Evolutionary conservation across 805 yeast genomes (phyloP).

Genomic region (Monosporozyma solicola): DNA sequence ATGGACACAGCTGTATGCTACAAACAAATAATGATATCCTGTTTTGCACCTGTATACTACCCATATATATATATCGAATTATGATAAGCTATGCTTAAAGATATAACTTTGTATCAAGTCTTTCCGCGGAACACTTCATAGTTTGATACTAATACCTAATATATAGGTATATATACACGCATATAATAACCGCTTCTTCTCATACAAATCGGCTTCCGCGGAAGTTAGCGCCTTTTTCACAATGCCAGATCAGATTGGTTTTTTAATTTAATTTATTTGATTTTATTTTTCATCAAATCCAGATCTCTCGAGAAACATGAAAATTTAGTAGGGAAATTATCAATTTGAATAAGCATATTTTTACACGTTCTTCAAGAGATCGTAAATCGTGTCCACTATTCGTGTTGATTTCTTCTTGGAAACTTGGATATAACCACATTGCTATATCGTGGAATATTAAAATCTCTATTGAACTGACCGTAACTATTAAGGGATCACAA

Average conservation of each 20-base stretch:
- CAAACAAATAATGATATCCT: slow-evolving; percentile 1
- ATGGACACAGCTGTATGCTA: slow-evolving; percentile 35
- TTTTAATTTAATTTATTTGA: neutral
- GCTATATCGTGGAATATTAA: too few relatives aligned
- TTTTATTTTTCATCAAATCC: neutral
- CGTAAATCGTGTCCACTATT: too few relatives aligned
- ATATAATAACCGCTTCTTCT: neutral
- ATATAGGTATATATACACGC: too few relatives aligned
- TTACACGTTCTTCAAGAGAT: too few relatives aligned
- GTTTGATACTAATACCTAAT: neutral
- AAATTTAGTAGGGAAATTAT: neutral
- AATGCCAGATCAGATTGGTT: neutral
- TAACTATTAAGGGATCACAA: too few relatives aligned
- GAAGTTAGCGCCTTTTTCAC: neutral
- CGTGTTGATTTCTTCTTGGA: too few relatives aligned
- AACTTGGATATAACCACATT: too few relatives aligned
- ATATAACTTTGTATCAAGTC: neutral
- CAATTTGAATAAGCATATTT: too few relatives aligned
- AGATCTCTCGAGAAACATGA: neutral
- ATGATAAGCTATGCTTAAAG: too few relatives aligned
- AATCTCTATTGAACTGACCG: too few relatives aligned
- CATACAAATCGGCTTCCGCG: neutral
- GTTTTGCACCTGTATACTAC: neutral
- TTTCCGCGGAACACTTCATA: neutral
- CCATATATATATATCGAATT: neutral